Evolutionary conservation across 2,329 filamentous ascomycete genomes (phyloP).

Genomic region (Diatrype stigma): DNA sequence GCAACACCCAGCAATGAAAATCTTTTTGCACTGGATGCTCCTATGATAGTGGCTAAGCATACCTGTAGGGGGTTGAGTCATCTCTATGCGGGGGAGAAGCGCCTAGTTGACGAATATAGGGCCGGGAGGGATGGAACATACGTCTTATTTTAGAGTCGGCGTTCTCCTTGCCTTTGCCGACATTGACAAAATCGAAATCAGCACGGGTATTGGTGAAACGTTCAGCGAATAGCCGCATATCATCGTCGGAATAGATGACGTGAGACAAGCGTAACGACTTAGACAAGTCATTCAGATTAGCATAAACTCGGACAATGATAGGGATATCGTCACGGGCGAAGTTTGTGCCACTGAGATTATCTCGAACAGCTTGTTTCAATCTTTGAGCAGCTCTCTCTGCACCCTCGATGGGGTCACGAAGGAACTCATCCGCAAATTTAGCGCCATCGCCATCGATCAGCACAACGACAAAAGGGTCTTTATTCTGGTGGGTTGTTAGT

Average conservation of each 20-base stretch:
- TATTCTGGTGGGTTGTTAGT: constrained; percentile 20
- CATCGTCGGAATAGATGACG: constrained; percentile 27
- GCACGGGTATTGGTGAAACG: constrained; percentile 30
- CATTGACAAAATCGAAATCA: constrained; percentile 32
- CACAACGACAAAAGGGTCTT: constrained; percentile 27
- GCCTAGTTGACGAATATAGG: neutral
- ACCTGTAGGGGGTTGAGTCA: constrained; percentile 17
- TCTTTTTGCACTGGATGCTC: constrained; percentile 29
- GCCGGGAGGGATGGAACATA: constrained; percentile 9
- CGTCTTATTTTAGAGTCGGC: constrained; percentile 29
- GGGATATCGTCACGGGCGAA: constrained; percentile 24
- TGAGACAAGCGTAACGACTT: constrained; percentile 28
- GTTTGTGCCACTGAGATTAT: constrained; percentile 19
- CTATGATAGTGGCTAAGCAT: constrained; percentile 30
- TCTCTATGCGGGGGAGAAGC: neutral
- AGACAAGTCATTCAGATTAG: constrained; percentile 29
- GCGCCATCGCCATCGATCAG: constrained; percentile 32
- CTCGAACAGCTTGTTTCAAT: constrained; percentile 28
- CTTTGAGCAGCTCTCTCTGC: constrained; percentile 26
- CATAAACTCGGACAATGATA: constrained; percentile 30
- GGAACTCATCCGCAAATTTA: constrained; percentile 29
- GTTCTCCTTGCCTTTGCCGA: constrained; percentile 32
- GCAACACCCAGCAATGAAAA: constrained; percentile 30
- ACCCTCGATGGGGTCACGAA: constrained; percentile 23
- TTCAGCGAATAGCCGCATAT: constrained; percentile 29